A percentile compares a stretch with the other conserved stretches of the same genome.
Evolutionary conservation across 73 alveolate species (phyloP).

Genomic region (Paramecium pentaurelia): DNA sequence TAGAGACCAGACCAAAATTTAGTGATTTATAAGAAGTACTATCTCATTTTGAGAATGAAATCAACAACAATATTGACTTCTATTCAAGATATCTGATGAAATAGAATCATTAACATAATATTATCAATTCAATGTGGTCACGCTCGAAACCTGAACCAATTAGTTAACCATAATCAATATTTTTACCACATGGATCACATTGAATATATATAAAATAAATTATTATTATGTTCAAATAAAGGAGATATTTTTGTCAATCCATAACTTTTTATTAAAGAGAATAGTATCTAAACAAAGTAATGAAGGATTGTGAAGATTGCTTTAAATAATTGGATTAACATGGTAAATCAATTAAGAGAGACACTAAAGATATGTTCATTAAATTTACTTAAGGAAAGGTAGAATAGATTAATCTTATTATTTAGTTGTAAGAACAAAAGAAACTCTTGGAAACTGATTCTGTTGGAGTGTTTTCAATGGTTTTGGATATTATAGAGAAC

Average conservation of each 20-base stretch:
- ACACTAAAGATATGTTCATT: slow-evolving; percentile 1
- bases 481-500: background rate
- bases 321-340: background rate
- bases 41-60: background rate
- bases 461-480: background rate
- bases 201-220: background rate
- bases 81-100: background rate
- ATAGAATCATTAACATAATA: background rate
- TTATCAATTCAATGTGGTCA: background rate
- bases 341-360: slow-evolving; percentile 6
- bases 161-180: background rate
- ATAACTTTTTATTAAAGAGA: slow-evolving; percentile 7
- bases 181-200: background rate
- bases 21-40: background rate
- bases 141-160: background rate
- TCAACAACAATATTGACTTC: background rate
- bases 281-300: background rate
- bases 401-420: background rate
- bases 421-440: background rate
- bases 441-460: background rate
- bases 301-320: slow-evolving; percentile 19
- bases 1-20: slow-evolving; percentile 14
- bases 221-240: background rate
- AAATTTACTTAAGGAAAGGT: background rate
- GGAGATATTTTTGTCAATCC: background rate